Conservation (phyloP, 2,329 filamentous ascomycete genomes). For the Fusarium veterinarium region DNA sequence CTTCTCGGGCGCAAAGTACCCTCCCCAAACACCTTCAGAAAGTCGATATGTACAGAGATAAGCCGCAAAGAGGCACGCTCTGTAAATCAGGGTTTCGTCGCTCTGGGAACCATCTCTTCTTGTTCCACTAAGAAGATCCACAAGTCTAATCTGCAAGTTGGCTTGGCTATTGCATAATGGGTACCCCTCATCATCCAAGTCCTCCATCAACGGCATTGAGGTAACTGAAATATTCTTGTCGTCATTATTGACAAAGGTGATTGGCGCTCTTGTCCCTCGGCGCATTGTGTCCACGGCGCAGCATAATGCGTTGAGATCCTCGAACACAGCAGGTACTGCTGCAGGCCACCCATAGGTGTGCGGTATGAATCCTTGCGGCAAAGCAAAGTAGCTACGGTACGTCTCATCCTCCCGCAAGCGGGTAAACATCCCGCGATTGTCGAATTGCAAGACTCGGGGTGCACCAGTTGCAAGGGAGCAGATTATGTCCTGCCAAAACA, state of each 20-base stretch:
- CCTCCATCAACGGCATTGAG: not conserved
- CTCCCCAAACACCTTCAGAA: not conserved
- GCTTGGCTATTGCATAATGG: conserved; percentile 7
- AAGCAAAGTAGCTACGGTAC: not conserved
- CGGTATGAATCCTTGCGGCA: not conserved
- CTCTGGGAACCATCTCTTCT: fast-evolving
- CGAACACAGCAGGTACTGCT: fast-evolving
- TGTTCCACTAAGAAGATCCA: conserved; percentile 6
- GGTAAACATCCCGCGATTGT: not conserved
- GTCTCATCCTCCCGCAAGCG: not conserved
- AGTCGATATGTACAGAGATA: conserved; percentile 20
- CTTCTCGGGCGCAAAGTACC: not conserved
- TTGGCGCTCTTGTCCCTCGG: fast-evolving
- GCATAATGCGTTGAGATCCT: not conserved
- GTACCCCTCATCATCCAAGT: conserved; percentile 3
- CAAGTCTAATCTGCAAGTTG: not conserved
- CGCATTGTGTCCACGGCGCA: not conserved
- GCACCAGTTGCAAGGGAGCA: conserved; percentile 1
- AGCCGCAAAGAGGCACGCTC: conserved; percentile 5
- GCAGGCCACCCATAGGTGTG: fast-evolving
- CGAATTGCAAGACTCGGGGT: not conserved
- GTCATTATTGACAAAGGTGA: fast-evolving
- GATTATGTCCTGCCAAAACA: conserved; percentile 14
- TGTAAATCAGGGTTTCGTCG: not conserved
- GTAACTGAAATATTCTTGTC: fast-evolving